Evolutionary conservation across 768 basidiomycete genomes (phyloP).

Genomic region (Calvatia gigantea): DNA sequence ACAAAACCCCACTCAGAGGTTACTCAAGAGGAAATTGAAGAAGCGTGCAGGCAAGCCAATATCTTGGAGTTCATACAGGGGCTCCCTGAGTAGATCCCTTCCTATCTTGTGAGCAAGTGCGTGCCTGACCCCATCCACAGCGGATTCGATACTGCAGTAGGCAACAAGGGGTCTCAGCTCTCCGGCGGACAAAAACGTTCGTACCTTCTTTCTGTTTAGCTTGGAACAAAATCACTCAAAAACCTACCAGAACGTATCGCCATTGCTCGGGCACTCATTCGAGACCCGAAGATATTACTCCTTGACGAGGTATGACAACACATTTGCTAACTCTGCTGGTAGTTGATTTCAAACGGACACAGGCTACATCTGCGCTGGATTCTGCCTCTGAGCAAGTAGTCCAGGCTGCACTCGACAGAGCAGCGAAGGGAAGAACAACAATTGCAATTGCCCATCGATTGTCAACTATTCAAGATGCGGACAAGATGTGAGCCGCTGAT

Average conservation of each 20-base stretch:
- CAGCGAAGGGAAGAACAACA: conserved; percentile 82
- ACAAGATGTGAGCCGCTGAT: conserved; percentile 56
- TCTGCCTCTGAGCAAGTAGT: conserved; percentile 85
- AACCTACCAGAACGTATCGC: conserved; percentile 57
- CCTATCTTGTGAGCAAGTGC: background rate
- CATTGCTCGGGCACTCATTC: conserved; percentile 77
- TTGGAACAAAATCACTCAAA: too few relatives aligned
- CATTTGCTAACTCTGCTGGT: background rate
- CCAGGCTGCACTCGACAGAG: conserved; percentile 82
- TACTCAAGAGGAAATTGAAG: conserved; percentile 75
- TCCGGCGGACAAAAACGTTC: conserved; percentile 77
- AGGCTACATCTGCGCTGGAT: conserved; percentile 78
- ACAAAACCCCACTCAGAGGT: conserved; percentile 65
- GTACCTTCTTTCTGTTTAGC: conserved; percentile 22
- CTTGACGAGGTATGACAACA: conserved; percentile 53
- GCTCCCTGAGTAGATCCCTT: conserved; percentile 58
- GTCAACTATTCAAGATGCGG: conserved; percentile 83
- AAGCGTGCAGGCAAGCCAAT: conserved; percentile 76
- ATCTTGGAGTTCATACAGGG: conserved; percentile 79
- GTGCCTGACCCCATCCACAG: conserved; percentile 21
- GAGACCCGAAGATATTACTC: conserved; percentile 76
- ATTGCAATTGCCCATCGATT: conserved; percentile 88
- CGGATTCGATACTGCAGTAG: conserved; percentile 81
- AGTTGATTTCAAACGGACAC: background rate
- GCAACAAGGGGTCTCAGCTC: conserved; percentile 77